Percentiles rank a stretch among this genome's conserved stretches.
Conservation (phyloP, 176 grass and related monocot genomes). For the Bothriochloa decipiens region DNA sequence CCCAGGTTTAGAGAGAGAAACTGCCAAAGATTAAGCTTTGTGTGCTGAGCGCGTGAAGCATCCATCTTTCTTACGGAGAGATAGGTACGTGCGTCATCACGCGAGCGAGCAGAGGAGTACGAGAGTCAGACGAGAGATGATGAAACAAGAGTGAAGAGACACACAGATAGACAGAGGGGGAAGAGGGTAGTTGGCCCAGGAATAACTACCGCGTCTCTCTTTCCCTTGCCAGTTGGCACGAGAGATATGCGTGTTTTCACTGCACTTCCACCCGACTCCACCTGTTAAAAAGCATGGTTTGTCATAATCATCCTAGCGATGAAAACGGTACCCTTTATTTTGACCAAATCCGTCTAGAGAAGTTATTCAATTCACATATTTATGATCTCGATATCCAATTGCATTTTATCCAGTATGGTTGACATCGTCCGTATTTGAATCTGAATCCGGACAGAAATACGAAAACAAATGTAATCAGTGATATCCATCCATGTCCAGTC, state of each 20-base stretch:
- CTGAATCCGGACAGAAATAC: too few species aligned
- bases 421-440: too few species aligned
- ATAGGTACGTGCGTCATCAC: background rate
- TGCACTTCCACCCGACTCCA: background rate
- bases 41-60: constrained; percentile 34
- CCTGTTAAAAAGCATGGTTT: background rate
- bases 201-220: background rate
- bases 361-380: too few species aligned
- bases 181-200: background rate
- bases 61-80: background rate
- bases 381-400: too few species aligned
- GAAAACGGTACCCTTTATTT: too few species aligned
- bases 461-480: too few species aligned
- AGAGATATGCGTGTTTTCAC: background rate
- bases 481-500: too few species aligned
- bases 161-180: too few species aligned
- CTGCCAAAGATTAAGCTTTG: constrained; percentile 16
- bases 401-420: too few species aligned
- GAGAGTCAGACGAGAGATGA: background rate
- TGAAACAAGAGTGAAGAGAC: background rate
- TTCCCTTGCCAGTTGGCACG: background rate
- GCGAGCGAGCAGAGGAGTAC: background rate
- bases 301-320: background rate
- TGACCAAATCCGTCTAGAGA: too few species aligned
- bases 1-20: constrained; percentile 13